A percentile compares a stretch with the other conserved stretches of the same genome.
phyloP scores from a whole-genome alignment of 805 yeast genomes.

The Spathaspora sp. region DNA sequence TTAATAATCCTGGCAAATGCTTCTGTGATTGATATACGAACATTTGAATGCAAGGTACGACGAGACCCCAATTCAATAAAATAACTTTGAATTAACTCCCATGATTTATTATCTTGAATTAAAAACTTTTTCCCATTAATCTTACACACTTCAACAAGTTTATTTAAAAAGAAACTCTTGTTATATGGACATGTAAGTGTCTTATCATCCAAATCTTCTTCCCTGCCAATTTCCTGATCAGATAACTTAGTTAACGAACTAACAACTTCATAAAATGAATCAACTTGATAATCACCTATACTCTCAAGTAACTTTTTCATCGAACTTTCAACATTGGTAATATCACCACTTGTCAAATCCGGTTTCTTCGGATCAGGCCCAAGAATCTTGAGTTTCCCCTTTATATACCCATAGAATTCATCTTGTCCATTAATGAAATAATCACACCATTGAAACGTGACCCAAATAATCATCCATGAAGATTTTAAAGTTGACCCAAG shows the following conservation, averaged over 20 bases:
- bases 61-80: conserved; percentile 44
- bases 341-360: conserved; percentile 42
- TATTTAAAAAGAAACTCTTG: conserved; percentile 50
- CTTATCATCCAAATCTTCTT: conserved; percentile 8
- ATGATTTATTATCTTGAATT: conserved; percentile 36
- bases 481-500: conserved; percentile 69
- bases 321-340: conserved; percentile 51
- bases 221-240: conserved; percentile 13
- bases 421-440: conserved; percentile 62
- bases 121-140: conserved; percentile 52
- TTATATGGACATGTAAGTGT: conserved; percentile 48
- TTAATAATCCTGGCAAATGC: conserved; percentile 51
- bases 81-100: conserved; percentile 47
- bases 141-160: conserved; percentile 48
- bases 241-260: conserved; percentile 45
- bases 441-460: conserved; percentile 76
- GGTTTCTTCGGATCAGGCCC: conserved; percentile 22
- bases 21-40: conserved; percentile 47
- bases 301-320: conserved; percentile 61
- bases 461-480: conserved; percentile 61
- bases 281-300: conserved; percentile 48
- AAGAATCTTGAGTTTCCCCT: conserved; percentile 26
- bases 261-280: conserved; percentile 48
- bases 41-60: conserved; percentile 34
- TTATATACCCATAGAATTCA: conserved; percentile 22